A percentile compares a stretch with the other conserved stretches of the same genome.
phyloP scores from a whole-genome alignment of 257 asterid species.

The Cynanchum wilfordii region DNA sequence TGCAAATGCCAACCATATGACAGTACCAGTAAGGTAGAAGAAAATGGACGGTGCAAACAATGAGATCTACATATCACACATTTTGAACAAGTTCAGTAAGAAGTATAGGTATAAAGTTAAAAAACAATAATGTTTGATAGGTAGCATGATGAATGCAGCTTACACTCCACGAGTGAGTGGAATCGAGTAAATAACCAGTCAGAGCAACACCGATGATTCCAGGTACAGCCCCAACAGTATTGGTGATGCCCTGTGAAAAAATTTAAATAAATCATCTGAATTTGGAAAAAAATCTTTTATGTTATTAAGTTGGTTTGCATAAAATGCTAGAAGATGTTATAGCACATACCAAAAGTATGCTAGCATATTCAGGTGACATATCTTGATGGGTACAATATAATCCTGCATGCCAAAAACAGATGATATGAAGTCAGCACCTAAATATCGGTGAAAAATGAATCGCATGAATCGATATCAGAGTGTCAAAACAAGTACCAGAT shows the following conservation, averaged over 20 bases:
- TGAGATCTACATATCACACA: slow-evolving; percentile 44
- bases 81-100: not conserved
- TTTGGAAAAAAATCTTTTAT: not conserved
- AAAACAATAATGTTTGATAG: not conserved
- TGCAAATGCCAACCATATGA: slow-evolving; percentile 85
- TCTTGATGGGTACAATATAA: slow-evolving; percentile 97
- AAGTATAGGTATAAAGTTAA: not conserved
- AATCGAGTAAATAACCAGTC: slow-evolving; percentile 87
- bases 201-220: slow-evolving; percentile 93
- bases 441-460: slow-evolving; percentile 1
- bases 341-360: slow-evolving; percentile 78
- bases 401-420: slow-evolving; percentile 41
- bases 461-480: not conserved
- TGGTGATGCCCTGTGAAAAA: slow-evolving; percentile 79
- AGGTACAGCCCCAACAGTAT: slow-evolving; percentile 94
- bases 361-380: slow-evolving; percentile 94
- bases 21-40: slow-evolving; percentile 94
- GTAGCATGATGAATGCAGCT: slow-evolving; percentile 22
- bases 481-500: slow-evolving; percentile 50
- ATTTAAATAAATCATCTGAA: not conserved
- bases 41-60: slow-evolving; percentile 87
- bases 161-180: slow-evolving; percentile 98
- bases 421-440: slow-evolving; percentile 13
- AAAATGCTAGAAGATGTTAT: not conserved
- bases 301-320: not conserved